A percentile compares a stretch with the other conserved stretches of the same genome.
phyloP scores from a whole-genome alignment of 73 alveolate species.

The Tetrahymena thermophila region DNA sequence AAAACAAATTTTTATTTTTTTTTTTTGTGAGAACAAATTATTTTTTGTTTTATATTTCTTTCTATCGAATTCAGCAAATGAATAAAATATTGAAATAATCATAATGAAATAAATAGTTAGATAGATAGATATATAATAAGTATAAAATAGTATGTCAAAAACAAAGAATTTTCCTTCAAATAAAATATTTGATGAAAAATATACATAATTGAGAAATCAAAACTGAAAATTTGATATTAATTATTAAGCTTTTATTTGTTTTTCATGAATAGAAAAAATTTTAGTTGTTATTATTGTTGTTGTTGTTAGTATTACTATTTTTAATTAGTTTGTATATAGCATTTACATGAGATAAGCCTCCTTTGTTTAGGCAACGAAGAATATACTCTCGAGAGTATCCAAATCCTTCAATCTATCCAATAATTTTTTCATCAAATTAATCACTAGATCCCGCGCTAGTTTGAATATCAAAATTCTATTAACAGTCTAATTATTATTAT shows the following conservation, averaged over 20 bases:
- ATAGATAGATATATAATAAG: neutral
- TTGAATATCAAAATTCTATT: neutral
- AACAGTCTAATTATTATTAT: neutral
- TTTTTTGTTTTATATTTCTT: too few species aligned
- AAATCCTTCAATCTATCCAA: constrained; percentile 19
- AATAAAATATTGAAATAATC: neutral
- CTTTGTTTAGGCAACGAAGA: constrained; percentile 16
- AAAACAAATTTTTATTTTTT: too few species aligned
- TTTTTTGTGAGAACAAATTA: too few species aligned
- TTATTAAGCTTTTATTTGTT: too few species aligned
- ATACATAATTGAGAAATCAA: neutral
- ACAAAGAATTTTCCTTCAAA: neutral
- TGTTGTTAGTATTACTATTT: neutral
- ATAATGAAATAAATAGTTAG: too few species aligned
- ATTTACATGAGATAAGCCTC: constrained; percentile 28
- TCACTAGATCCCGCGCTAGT: neutral
- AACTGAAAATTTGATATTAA: neutral
- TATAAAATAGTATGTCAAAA: neutral
- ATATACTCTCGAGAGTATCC: constrained; percentile 33
- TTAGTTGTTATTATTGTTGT: neutral
- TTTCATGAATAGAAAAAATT: neutral
- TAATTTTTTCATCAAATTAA: neutral
- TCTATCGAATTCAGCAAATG: too few species aligned
- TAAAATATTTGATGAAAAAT: neutral
- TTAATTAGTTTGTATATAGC: constrained; percentile 21